These are phyloP conservation scores for Fusarium siculi DNA, from an alignment of 2,329 filamentous ascomycete species.

Conservation along the genomic window DNA sequence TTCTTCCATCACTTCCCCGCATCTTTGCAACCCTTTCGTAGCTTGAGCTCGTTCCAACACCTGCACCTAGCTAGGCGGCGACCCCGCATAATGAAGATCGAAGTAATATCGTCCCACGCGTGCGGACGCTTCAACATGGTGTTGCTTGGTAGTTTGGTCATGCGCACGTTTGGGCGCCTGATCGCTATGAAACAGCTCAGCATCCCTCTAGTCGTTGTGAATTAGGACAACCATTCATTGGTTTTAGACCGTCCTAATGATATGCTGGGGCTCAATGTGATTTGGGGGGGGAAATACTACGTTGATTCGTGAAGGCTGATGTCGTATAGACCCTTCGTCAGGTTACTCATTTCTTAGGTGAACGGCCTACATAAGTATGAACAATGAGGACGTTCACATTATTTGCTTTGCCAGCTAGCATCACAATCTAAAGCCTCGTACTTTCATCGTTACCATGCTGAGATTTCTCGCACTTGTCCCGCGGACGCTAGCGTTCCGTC, in stretches of 20 bases:
- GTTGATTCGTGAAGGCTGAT: not conserved
- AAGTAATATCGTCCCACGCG: fast-evolving
- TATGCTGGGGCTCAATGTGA: not conserved
- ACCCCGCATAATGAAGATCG: not conserved
- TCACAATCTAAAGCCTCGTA: not conserved
- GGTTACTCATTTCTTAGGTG: fast-evolving
- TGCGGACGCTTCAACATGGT: not conserved
- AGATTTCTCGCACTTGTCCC: not conserved
- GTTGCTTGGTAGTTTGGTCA: not conserved
- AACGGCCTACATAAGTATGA: not conserved
- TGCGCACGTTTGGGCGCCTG: too few species aligned
- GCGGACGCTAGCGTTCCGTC: too few species aligned
- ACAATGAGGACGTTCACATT: fast-evolving
- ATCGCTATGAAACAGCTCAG: fast-evolving
- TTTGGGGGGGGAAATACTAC: not conserved
- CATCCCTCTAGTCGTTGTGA: not conserved
- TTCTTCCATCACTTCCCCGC: not conserved
- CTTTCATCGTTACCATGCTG: not conserved
- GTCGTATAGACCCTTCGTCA: fast-evolving
- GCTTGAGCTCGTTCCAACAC: not conserved
- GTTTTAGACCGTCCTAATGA: too few species aligned
- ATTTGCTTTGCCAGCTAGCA: not conserved
- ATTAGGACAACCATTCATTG: not conserved
- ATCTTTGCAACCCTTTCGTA: not conserved
- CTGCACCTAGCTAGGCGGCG: not conserved